These are phyloP conservation scores for Syzygium jambos DNA, from an alignment of 345 rosid genomes.

Conservation along the genomic window DNA sequence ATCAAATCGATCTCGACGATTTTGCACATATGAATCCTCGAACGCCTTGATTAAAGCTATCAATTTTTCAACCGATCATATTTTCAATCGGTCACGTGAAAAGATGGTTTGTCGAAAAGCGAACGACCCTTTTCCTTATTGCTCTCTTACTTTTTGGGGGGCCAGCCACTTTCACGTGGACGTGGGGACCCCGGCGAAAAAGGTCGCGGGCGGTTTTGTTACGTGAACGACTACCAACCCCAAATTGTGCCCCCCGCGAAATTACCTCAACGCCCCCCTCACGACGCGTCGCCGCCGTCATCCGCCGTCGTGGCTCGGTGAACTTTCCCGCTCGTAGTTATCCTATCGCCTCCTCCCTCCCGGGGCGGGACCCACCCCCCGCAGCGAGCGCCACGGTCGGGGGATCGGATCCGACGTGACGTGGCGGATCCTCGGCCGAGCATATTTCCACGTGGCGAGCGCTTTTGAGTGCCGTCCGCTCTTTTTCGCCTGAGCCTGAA, in stretches of 20 bases:
- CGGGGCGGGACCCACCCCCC: not conserved
- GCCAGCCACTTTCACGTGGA: not conserved
- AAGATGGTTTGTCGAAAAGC: not conserved
- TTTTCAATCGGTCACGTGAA: not conserved
- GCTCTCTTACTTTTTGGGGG: not conserved
- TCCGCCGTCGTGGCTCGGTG: not conserved
- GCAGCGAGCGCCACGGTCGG: rapidly evolving
- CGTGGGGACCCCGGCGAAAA: not conserved
- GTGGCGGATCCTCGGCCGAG: not conserved
- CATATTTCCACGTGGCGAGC: not conserved
- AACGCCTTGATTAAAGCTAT: not conserved
- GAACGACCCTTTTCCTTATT: rapidly evolving
- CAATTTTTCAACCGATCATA: not conserved
- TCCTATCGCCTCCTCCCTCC: not conserved
- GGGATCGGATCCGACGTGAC: not conserved
- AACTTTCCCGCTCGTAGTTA: not conserved
- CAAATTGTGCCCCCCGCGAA: not conserved
- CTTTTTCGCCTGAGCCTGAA: not conserved
- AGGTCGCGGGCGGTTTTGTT: not conserved
- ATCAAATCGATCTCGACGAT: not conserved
- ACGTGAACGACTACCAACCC: not conserved
- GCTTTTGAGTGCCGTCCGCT: not conserved
- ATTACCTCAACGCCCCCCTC: not conserved
- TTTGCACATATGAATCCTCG: not conserved
- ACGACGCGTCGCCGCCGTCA: no score